These are phyloP conservation scores for Boletus barrowsii DNA, from an alignment of 768 basidiomycete genomes.

Conservation along the genomic window DNA sequence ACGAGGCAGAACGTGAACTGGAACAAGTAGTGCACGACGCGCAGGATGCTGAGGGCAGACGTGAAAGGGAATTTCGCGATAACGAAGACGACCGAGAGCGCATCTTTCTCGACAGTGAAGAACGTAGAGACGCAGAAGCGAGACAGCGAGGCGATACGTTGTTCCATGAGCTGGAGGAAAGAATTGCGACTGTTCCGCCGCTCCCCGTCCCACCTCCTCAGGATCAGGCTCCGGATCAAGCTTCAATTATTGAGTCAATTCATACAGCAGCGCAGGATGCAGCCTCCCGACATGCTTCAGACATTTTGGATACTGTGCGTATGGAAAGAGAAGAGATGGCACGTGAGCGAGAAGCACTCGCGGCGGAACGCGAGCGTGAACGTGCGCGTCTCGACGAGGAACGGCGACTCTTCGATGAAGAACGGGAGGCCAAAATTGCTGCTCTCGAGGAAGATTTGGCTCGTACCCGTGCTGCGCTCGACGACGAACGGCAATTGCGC, in stretches of 20 bases:
- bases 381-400: constrained; percentile 50
- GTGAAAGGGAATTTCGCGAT: constrained; percentile 61
- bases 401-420: constrained; percentile 43
- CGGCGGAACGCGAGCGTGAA: constrained; percentile 53
- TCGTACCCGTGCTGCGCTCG: constrained; percentile 54
- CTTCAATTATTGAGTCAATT: constrained; percentile 36
- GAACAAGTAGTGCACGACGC: constrained; percentile 46
- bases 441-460: constrained; percentile 64
- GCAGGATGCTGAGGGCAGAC: constrained; percentile 57
- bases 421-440: constrained; percentile 52
- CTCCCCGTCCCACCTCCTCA: constrained; percentile 19
- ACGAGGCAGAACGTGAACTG: constrained; percentile 51
- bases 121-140: constrained; percentile 54
- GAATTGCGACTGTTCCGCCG: constrained; percentile 22
- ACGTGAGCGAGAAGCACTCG: constrained; percentile 51
- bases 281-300: constrained; percentile 51
- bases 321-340: constrained; percentile 58
- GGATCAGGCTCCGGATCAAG: constrained; percentile 22
- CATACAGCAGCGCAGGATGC: constrained; percentile 49
- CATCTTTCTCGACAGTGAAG: constrained; percentile 58
- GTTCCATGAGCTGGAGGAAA: constrained; percentile 28
- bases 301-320: constrained; percentile 56
- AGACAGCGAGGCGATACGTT: constrained; percentile 34
- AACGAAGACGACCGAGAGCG: constrained; percentile 65
- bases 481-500: constrained; percentile 58